Evolutionary conservation across 345 rosid species (phyloP).

Genomic region (Citrus australasica): DNA sequence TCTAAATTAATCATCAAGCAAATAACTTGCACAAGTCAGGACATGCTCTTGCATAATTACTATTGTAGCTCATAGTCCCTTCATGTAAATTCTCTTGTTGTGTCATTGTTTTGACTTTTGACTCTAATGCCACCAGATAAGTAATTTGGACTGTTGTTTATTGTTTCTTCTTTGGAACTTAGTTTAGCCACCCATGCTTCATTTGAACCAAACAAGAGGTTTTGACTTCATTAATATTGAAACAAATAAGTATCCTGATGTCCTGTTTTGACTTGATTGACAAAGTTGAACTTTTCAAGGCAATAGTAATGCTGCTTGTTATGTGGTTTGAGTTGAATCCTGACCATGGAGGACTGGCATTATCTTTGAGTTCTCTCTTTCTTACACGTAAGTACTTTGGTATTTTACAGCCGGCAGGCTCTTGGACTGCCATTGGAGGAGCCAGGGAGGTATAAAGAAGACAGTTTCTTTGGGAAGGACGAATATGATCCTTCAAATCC

Average conservation of each 20-base stretch:
- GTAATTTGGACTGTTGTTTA: neutral
- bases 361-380: neutral
- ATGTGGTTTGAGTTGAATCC: neutral
- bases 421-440: slow-evolving; percentile 90
- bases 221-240: neutral
- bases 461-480: slow-evolving; percentile 78
- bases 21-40: neutral
- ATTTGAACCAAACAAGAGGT: too few species aligned
- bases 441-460: slow-evolving; percentile 85
- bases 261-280: neutral
- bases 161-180: neutral
- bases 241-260: neutral
- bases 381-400: neutral
- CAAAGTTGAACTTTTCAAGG: neutral
- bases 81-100: neutral
- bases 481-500: slow-evolving; percentile 86
- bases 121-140: neutral
- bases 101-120: neutral
- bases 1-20: neutral
- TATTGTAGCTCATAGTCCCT: neutral
- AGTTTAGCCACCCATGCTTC: neutral
- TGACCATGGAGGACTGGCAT: neutral
- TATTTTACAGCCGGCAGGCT: slow-evolving; percentile 64
- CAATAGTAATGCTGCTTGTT: neutral
- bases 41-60: neutral